phyloP scores from a whole-genome alignment of 352 stramenopile genomes.

The Pythium volutum region DNA sequence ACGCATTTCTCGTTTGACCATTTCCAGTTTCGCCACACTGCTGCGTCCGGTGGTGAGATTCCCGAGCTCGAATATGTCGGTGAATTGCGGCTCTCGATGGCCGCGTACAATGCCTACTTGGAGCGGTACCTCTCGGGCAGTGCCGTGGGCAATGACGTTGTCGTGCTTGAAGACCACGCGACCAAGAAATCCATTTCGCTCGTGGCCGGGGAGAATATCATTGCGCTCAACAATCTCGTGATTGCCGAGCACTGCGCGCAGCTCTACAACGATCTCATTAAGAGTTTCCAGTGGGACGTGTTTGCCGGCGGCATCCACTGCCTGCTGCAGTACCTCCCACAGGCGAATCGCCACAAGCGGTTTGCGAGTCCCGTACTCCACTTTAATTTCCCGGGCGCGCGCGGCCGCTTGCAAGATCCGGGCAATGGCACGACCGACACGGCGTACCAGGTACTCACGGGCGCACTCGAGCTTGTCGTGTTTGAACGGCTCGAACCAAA shows the following conservation, averaged over 20 bases:
- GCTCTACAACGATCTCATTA: constrained; percentile 76
- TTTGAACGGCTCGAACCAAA: constrained; percentile 75
- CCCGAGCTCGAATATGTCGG: constrained; percentile 70
- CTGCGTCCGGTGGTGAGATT: constrained; percentile 25
- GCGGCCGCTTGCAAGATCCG: constrained; percentile 54
- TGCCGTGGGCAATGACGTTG: constrained; percentile 45
- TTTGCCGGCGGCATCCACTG: constrained; percentile 82
- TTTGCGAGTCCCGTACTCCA: constrained; percentile 71
- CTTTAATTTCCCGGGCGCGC: constrained; percentile 72
- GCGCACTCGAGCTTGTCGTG: constrained; percentile 80
- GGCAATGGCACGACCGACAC: constrained; percentile 81
- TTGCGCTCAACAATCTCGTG: constrained; percentile 65
- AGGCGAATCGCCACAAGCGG: constrained; percentile 53
- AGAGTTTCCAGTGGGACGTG: constrained; percentile 82
- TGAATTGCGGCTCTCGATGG: constrained; percentile 65
- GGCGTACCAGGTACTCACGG: constrained; percentile 72
- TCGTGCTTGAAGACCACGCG: constrained; percentile 63
- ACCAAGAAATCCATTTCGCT: constrained; percentile 71
- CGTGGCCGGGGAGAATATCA: constrained; percentile 67
- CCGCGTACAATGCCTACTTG: constrained; percentile 72
- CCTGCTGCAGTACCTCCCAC: constrained; percentile 75
- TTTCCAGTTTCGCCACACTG: constrained; percentile 64
- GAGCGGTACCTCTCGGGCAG: constrained; percentile 66
- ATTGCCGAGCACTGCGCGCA: constrained; percentile 67
- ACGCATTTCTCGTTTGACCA: constrained; percentile 75